Evolutionary conservation across 2,329 filamentous ascomycete species (phyloP).

Genomic region (Chaetomiaceae sp.): DNA sequence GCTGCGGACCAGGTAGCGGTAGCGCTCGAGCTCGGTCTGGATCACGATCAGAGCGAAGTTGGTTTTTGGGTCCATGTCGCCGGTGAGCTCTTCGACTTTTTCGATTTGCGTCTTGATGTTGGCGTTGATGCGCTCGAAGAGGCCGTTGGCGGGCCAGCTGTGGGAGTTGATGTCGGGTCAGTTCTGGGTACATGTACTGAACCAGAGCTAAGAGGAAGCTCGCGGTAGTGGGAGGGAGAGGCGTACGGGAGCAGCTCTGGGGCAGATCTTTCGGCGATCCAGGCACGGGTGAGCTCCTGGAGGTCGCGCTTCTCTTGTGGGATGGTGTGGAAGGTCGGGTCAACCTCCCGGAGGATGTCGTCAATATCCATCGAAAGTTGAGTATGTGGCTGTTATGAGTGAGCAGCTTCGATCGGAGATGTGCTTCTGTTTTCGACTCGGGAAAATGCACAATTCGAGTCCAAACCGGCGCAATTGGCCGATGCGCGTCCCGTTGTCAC

Average conservation of each 20-base stretch:
- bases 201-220: neutral
- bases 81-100: conserved; percentile 56
- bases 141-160: conserved; percentile 62
- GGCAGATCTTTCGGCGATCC: conserved; percentile 86
- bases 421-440: too few species aligned
- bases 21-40: conserved; percentile 92
- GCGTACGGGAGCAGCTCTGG: conserved; percentile 80
- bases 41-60: conserved; percentile 93
- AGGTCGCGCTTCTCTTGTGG: conserved; percentile 67
- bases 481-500: neutral
- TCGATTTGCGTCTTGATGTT: conserved; percentile 43
- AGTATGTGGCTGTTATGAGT: too few species aligned
- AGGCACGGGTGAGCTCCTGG: conserved; percentile 83
- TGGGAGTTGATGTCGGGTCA: neutral
- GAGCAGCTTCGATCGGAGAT: too few species aligned
- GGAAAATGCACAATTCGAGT: neutral
- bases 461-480: neutral
- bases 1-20: conserved; percentile 84
- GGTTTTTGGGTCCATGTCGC: conserved; percentile 80
- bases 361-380: conserved; percentile 67
- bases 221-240: neutral
- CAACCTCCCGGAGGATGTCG: conserved; percentile 72
- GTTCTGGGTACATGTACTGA: neutral
- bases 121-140: conserved; percentile 79
- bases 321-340: conserved; percentile 51